A percentile compares a stretch with the other conserved stretches of the same genome.
Evolutionary conservation across 2,329 filamentous ascomycete genomes (phyloP).

Genomic region (Nannizzia gypsea): DNA sequence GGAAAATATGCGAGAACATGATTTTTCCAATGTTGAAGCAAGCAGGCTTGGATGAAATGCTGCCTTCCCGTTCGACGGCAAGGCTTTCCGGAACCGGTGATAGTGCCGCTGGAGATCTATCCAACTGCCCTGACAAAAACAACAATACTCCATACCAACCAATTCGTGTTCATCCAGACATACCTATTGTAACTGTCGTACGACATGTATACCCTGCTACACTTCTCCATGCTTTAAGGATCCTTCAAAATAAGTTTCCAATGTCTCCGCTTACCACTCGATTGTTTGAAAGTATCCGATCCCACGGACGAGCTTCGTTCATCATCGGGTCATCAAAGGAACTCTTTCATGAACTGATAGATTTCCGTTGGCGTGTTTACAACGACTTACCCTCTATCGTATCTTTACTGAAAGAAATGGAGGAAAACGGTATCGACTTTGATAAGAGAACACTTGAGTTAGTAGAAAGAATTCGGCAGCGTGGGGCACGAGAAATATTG

Average conservation of each 20-base stretch:
- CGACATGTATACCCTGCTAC: constrained; percentile 31
- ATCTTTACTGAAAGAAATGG: constrained; percentile 34
- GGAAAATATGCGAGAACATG: constrained; percentile 29
- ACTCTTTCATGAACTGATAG: constrained; percentile 36
- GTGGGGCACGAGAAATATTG: constrained; percentile 17
- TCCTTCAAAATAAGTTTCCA: constrained; percentile 31
- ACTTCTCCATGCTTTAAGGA: constrained; percentile 30
- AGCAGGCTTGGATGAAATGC: not conserved
- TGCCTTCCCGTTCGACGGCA: constrained; percentile 15
- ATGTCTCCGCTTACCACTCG: constrained; percentile 30
- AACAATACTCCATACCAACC: not conserved
- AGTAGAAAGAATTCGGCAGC: constrained; percentile 22
- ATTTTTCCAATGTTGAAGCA: constrained; percentile 29
- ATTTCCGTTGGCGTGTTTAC: constrained; percentile 32
- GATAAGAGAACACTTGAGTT: constrained; percentile 25
- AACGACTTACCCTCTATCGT: constrained; percentile 31
- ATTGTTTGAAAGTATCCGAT: constrained; percentile 31
- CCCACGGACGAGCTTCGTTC: constrained; percentile 31
- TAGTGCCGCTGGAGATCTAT: not conserved
- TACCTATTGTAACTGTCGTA: constrained; percentile 25
- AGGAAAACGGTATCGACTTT: constrained; percentile 30
- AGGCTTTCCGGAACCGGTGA: too few relatives aligned
- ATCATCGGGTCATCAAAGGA: constrained; percentile 32
- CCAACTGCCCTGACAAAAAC: not conserved
- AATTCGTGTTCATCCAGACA: constrained; percentile 23